A percentile compares a stretch with the other conserved stretches of the same genome.
phyloP scores from a whole-genome alignment of 2,329 filamentous ascomycete genomes.

The Fusarium chlamydosporum region DNA sequence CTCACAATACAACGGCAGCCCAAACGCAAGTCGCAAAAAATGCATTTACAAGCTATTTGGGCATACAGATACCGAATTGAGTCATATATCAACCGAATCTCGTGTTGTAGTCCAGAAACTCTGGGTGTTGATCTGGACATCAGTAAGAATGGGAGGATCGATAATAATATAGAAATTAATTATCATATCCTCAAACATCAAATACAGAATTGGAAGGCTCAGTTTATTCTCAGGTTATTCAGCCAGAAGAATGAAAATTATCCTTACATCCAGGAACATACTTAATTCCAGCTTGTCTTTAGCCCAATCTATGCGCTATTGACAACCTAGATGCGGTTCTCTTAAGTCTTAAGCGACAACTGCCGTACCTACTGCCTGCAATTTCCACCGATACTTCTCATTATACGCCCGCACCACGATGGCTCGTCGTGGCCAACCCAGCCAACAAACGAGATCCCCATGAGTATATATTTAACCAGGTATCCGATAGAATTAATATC shows the following conservation, averaged over 20 bases:
- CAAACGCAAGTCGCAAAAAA: too few species aligned
- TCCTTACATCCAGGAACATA: neutral
- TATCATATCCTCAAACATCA: too few species aligned
- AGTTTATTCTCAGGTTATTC: neutral
- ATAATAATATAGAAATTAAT: too few species aligned
- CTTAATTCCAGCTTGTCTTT: fast-evolving
- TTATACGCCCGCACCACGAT: neutral
- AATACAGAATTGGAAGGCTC: too few species aligned
- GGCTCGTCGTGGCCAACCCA: neutral
- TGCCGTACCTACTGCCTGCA: neutral
- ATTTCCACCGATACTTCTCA: fast-evolving
- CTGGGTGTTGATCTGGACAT: too few species aligned
- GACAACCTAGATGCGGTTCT: fast-evolving
- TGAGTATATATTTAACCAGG: neutral
- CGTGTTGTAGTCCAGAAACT: too few species aligned
- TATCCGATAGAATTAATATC: fast-evolving
- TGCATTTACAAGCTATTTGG: too few species aligned
- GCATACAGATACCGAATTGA: too few species aligned
- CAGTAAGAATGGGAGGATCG: too few species aligned
- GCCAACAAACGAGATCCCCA: neutral
- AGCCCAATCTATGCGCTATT: fast-evolving
- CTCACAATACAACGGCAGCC: too few species aligned
- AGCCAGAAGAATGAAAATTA: neutral
- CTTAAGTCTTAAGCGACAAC: neutral
- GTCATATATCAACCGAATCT: too few species aligned